Evolutionary conservation across 2,329 filamentous ascomycete genomes (phyloP), one percentile per base, ranked within the genome.

Genomic region (Aspergillus tanneri): DNA sequence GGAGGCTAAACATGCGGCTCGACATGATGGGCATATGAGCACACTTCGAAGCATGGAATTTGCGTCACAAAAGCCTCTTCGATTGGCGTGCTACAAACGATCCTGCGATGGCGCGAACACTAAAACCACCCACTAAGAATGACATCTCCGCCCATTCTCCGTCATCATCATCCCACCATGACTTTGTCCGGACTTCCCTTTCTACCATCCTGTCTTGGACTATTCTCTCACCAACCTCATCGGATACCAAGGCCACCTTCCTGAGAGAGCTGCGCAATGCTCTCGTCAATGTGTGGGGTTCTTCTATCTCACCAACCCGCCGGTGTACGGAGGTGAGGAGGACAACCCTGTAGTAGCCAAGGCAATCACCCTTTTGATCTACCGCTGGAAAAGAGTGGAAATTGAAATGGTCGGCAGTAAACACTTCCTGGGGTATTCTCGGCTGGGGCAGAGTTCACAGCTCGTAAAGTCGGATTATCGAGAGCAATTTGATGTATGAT

Each of bases 321-420:
- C 63, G 3, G 51, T 68, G 27, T 50, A n/a, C n/a, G 27, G 42
- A 1, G 19, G 50, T 6, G 47, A 58, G 2, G 59, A 58, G 14
- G 55, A 63, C 16, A 50, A 48, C 0, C 66, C n/a, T n/a, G n/a
- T 72, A 0, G 68, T 73, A 18, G 22, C 62, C 34, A 71, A 74
- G 46, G 68, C 69, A 1, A 66, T 70, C 22, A 58, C 63, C 1
- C 72, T 78, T n/a, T 78, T 45, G 58, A 67, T 2, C 56, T 76
- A 2, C 67, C 73, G 0, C 59, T 70, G 4, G 68, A 75, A 46
- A 74, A 73, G 52, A 78, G 65, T 77, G 48, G 68, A 76, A 30
- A 75, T 77, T 2, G 73, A 72, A 54, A 78, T 70, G 67, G 59
- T 69, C 11, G 64, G 70, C 32, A 69, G 64, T 46, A 65, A 63